Evolutionary conservation across 768 basidiomycete genomes (phyloP).

Genomic region (Jaapia argillacea): DNA sequence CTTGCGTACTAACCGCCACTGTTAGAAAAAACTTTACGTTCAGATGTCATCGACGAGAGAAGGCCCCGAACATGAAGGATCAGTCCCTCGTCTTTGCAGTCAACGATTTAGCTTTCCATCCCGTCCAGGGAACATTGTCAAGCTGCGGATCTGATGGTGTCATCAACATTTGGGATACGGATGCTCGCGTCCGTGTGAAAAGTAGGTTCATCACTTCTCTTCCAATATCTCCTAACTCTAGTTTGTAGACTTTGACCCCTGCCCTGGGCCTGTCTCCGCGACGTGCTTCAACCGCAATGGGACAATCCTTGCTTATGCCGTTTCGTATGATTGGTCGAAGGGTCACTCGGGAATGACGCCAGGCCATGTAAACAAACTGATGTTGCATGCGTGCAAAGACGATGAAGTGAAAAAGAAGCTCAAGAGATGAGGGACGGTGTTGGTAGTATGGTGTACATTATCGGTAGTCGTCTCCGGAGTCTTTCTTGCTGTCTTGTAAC

Average conservation of each 20-base stretch:
- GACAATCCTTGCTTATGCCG: conserved; percentile 82
- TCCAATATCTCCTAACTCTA: not conserved
- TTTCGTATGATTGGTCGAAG: conserved; percentile 93
- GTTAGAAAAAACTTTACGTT: conserved; percentile 76
- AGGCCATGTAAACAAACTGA: conserved; percentile 64
- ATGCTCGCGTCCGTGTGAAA: conserved; percentile 85
- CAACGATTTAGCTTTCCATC: conserved; percentile 82
- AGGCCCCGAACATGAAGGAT: conserved; percentile 44
- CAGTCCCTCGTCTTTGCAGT: conserved; percentile 71
- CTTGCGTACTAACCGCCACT: not conserved
- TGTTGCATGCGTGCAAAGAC: conserved; percentile 79
- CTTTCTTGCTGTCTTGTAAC: too few species aligned
- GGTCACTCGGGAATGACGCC: conserved; percentile 80
- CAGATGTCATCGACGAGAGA: conserved; percentile 67
- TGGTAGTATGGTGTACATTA: too few species aligned
- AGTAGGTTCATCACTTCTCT: conserved; percentile 33
- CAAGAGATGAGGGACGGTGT: not conserved
- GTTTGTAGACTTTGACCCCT: conserved; percentile 55
- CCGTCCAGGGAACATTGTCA: conserved; percentile 75
- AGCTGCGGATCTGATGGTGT: conserved; percentile 80
- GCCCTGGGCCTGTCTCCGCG: conserved; percentile 67
- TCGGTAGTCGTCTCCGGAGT: too few species aligned
- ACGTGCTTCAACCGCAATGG: conserved; percentile 84
- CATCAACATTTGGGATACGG: conserved; percentile 93
- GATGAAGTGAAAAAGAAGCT: conserved; percentile 66